Evolutionary conservation across 768 basidiomycete genomes (phyloP).

Genomic region (Phlebiopsis gigantea): DNA sequence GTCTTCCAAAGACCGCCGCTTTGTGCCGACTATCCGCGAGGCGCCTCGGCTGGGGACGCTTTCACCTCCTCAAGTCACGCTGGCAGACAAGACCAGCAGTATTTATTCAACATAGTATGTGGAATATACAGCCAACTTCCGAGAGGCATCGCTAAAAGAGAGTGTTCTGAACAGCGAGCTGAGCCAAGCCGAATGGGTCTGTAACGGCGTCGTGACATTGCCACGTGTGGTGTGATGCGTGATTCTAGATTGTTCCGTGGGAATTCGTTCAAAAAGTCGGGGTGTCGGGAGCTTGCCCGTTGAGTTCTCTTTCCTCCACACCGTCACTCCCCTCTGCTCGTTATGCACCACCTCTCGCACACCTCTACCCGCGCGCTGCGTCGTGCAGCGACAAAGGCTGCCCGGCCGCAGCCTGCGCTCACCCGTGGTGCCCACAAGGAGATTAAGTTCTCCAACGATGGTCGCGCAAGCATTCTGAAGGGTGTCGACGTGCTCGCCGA

Average conservation of each 20-base stretch:
- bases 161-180: neutral
- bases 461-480: constrained; percentile 87
- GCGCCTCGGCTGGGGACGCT: neutral
- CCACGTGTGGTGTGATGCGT: constrained; percentile 19
- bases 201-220: neutral
- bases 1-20: no score
- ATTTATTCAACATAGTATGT: neutral
- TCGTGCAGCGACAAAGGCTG: constrained; percentile 55
- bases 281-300: constrained; percentile 6
- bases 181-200: neutral
- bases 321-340: constrained; percentile 11
- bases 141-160: neutral
- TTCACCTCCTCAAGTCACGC: neutral
- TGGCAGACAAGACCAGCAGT: neutral
- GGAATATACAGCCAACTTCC: neutral
- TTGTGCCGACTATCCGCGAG: neutral
- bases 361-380: constrained; percentile 65
- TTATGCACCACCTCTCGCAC: constrained; percentile 70
- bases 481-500: constrained; percentile 97
- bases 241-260: constrained; percentile 29
- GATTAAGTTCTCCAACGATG: constrained; percentile 94
- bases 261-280: constrained; percentile 22
- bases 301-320: constrained; percentile 11
- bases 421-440: constrained; percentile 87
- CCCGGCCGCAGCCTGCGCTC: constrained; percentile 40